Conservation (phyloP, 345 rosid species). For the Heritiera littoralis region DNA sequence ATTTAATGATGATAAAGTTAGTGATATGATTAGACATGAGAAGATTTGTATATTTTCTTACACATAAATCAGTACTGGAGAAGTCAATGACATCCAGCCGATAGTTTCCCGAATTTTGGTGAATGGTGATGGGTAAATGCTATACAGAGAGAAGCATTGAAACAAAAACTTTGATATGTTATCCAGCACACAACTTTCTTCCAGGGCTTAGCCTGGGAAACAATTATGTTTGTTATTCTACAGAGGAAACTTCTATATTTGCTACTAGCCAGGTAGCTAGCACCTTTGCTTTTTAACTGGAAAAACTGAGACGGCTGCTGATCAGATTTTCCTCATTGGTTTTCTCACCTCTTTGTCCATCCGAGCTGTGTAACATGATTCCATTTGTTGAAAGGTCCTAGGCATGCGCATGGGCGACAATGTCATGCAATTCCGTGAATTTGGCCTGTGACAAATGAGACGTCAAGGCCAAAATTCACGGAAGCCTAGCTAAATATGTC, state of each 20-base stretch:
- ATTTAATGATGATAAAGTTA: neutral
- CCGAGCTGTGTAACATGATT: neutral
- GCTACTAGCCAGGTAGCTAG: neutral
- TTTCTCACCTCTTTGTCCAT: neutral
- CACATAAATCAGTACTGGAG: neutral
- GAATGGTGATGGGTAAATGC: neutral
- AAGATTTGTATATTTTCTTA: slow-evolving; percentile 12
- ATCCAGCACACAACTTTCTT: neutral
- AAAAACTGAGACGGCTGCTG: too few relatives aligned
- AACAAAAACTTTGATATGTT: neutral
- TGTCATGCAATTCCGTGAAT: neutral
- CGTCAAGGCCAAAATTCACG: neutral
- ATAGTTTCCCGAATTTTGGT: neutral
- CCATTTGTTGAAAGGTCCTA: slow-evolving; percentile 1
- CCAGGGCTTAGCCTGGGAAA: neutral
- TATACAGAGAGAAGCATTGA: neutral
- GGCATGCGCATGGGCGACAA: neutral
- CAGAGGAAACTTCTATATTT: neutral
- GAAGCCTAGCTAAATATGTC: neutral
- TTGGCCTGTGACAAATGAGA: neutral
- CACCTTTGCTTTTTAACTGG: too few relatives aligned
- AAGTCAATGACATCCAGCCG: neutral
- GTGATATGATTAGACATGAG: slow-evolving; percentile 12
- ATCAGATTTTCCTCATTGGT: neutral
- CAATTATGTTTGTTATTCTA: neutral